Evolutionary conservation across 2,329 filamentous ascomycete species (phyloP), one percentile per base, ranked within the genome.

Genomic region (Monosporascus sp.): DNA sequence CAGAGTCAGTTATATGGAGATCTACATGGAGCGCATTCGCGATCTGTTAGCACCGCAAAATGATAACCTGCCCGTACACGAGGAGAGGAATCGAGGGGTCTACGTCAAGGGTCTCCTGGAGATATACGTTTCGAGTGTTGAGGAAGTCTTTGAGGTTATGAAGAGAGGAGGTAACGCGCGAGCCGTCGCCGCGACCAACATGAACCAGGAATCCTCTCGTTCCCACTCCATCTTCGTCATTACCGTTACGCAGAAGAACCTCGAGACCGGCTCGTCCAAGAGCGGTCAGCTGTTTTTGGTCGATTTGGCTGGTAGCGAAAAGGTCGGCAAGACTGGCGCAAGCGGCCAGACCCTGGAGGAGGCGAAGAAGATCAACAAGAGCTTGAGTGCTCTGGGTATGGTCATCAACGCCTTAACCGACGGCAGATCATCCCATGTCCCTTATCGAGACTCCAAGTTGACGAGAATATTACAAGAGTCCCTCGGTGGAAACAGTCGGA

Each of bases 281-380:
- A 96, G 91, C 68, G 94, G 94, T 53, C 91, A 96, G 72, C 84
- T 99, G 22, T 97, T 97, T 80, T 78, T 99, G 70, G 94, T 99
- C 58, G 94, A 99, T 85, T 78, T 99, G 78, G 94, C 94, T 50
- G 94, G 94, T 79, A 96, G 90, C 67, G 94, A 99, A 75, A 97
- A 97, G 77, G 91, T 97, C 49, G 93, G 94, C 69, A 97, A 99
- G 81, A 99, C 94, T 31, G 94, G 94, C 63, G 94, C 94, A 57
- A 97, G 90, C 69, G 94, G 94, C 53, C 94, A 97, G 73, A 97
- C 93, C 5, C 79, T 99, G 44, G 94, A 97, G 72, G 94, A 99
- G 71, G 94, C 94, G 56, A 97, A 97, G 80, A 99, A 99, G 81
- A 99, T 99, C 81, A 99, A 99, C 82, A 97, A 97, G 81, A 97